phyloP scores from a whole-genome alignment of 768 basidiomycete species.

The Collybia nuda region DNA sequence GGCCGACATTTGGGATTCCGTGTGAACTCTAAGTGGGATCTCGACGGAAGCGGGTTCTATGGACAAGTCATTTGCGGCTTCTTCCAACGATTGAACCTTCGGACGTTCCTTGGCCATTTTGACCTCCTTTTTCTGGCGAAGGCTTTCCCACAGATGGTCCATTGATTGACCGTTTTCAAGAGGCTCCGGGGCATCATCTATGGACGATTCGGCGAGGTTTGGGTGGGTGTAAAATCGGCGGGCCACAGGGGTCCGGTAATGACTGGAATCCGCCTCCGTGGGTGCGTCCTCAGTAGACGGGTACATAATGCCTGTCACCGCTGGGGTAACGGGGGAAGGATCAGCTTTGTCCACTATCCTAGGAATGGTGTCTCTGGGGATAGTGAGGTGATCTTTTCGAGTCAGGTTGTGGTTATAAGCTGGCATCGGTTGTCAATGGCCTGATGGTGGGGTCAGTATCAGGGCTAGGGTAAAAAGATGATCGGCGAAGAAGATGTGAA shows the following conservation, averaged over 20 bases:
- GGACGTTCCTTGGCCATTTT: slow-evolving; percentile 67
- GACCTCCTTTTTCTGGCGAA: slow-evolving; percentile 63
- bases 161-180: slow-evolving; percentile 42
- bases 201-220: slow-evolving; percentile 38
- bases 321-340: slow-evolving; percentile 41
- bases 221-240: slow-evolving; percentile 33
- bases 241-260: slow-evolving; percentile 18
- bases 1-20: slow-evolving; percentile 35
- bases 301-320: slow-evolving; percentile 48
- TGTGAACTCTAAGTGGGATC: slow-evolving; percentile 24
- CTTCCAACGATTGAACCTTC: slow-evolving; percentile 71
- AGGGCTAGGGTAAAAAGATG: background rate
- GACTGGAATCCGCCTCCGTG: slow-evolving; percentile 32
- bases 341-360: slow-evolving; percentile 20
- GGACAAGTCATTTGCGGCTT: slow-evolving; percentile 33
- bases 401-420: slow-evolving; percentile 17
- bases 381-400: slow-evolving; percentile 24
- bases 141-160: slow-evolving; percentile 64
- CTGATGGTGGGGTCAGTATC: slow-evolving; percentile 8
- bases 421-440: slow-evolving; percentile 18
- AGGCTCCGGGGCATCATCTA: slow-evolving; percentile 41
- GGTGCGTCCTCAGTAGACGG: slow-evolving; percentile 37
- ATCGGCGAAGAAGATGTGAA: slow-evolving; percentile 12
- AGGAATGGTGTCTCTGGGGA: slow-evolving; percentile 11
- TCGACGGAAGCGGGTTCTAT: slow-evolving; percentile 33